Evolutionary conservation across 495 filamentous ascomycete species (phyloP).

Genomic region (Podospora tetraspora): DNA sequence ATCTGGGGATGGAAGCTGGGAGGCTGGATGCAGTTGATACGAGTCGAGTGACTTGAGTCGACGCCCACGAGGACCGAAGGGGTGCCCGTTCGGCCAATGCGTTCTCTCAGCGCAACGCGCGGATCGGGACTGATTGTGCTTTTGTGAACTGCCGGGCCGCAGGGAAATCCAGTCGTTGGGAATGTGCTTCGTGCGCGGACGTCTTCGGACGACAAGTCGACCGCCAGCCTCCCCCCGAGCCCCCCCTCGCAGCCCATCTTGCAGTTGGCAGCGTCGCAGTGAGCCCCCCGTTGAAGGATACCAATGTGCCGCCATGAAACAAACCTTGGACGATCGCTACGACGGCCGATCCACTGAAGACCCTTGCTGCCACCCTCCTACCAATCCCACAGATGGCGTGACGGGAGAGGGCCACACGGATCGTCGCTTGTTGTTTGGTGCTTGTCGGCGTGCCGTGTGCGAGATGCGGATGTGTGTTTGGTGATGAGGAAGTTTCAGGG

Average conservation of each 20-base stretch:
- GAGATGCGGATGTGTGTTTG: too few species aligned
- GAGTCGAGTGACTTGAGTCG: constrained; percentile 1
- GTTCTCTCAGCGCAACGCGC: constrained; percentile 1
- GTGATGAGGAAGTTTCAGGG: too few species aligned
- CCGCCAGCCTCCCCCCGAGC: not conserved
- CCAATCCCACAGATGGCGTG: constrained; percentile 10
- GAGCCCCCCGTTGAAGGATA: constrained; percentile 4
- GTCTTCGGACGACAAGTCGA: constrained; percentile 3
- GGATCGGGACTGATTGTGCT: constrained; percentile 11
- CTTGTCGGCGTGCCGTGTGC: not conserved
- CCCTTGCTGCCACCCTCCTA: constrained; percentile 14
- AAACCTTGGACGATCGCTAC: constrained; percentile 11
- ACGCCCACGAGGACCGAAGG: not conserved
- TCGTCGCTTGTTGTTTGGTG: not conserved
- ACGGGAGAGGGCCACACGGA: not conserved
- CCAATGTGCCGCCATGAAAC: constrained; percentile 15
- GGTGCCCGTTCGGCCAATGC: not conserved
- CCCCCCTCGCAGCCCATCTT: not conserved
- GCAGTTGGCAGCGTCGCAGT: not conserved
- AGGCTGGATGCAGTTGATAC: constrained; percentile 12
- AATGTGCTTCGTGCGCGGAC: not conserved
- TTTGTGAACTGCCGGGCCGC: constrained; percentile 11
- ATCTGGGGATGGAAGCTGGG: not conserved
- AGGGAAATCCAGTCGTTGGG: not conserved
- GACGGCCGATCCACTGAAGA: constrained; percentile 6